Base-by-base conservation (phyloP, 306 rosid genomes). In the Rosa rugosa region DNA sequence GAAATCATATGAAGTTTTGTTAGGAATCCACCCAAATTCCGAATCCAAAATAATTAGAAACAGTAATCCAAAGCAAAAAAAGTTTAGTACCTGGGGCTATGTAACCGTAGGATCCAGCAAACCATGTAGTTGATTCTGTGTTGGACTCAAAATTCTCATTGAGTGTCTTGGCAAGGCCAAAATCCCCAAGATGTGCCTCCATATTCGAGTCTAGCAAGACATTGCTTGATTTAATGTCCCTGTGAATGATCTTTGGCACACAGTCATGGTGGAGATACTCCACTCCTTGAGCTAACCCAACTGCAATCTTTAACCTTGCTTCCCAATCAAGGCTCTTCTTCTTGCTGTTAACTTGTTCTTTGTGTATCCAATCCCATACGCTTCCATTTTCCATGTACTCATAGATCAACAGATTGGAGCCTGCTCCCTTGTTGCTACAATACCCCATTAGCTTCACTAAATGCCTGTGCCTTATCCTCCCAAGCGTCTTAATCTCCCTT, bases 101-200 rank as follows among this genome's bases (percentile, higher is more conserved):
- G 85, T 95, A 95, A 80, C 99, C 99, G 5, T 75, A 95, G 69
- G 99, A 95, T 8, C 99, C 97, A 6, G 98, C 98, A 73, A 95
- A 93, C 89, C 88, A 85, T 71, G 94, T 84, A 71, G 85, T 88
- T 0, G 97, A 90, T 72, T 91, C 99, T 0, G 94, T 89, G 77
- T 84, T 80, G 0, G 94, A 83, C 76, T 95, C 98, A 38, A 69
- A 80, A 60, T 82, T 85, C 83, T 94, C 99, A 1, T 64, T 36
- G 13, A 93, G 65, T 40, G 86, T 75, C 78, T 93, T 95, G 53
- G 99, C 99, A 42, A 95, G 89, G 50, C 99, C 99, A 14, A 93
- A 95, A 75, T 95, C 99, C 42, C 99, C 98, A 87, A 95, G 86
- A 81, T 95, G 99, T 51, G 99, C 96, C 36, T 93, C 96, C 99